These are phyloP conservation scores for Aspergillus sclerotiicarbonarius DNA, from an alignment of 495 filamentous ascomycete genomes.

Conservation along the genomic window DNA sequence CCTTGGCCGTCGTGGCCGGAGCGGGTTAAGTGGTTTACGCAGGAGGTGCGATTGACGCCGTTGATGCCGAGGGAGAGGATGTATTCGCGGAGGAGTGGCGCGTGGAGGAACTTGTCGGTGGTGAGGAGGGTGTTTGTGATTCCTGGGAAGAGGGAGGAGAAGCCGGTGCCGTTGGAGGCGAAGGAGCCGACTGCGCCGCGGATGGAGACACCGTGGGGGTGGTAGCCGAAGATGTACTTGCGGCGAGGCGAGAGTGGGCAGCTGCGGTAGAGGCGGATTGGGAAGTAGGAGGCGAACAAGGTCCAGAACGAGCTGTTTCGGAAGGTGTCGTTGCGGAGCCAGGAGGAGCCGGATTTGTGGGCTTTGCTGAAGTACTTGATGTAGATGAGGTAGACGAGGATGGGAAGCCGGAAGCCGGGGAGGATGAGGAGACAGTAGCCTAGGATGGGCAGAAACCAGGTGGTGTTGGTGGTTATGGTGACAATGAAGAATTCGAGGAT, in stretches of 20 bases:
- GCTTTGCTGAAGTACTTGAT: slow-evolving; percentile 59
- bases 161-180: slow-evolving; percentile 73
- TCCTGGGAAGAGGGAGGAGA: slow-evolving; percentile 74
- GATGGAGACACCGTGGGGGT: slow-evolving; percentile 83
- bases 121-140: slow-evolving; percentile 58
- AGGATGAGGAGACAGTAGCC: slow-evolving; percentile 6
- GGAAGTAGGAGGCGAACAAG: slow-evolving; percentile 13
- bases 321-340: slow-evolving; percentile 62
- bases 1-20: slow-evolving; percentile 8
- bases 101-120: slow-evolving; percentile 2
- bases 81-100: slow-evolving; percentile 13
- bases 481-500: background rate
- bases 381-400: slow-evolving; percentile 72
- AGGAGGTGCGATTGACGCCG: slow-evolving; percentile 8
- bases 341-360: slow-evolving; percentile 59
- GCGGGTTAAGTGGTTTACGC: background rate
- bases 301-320: slow-evolving; percentile 46
- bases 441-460: slow-evolving; percentile 2
- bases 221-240: slow-evolving; percentile 89
- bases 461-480: background rate
- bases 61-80: background rate
- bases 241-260: slow-evolving; percentile 57
- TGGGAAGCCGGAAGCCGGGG: slow-evolving; percentile 1
- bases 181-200: slow-evolving; percentile 81
- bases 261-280: slow-evolving; percentile 11